phyloP scores from a whole-genome alignment of 495 filamentous ascomycete genomes.

The Usnea hakonensis region DNA sequence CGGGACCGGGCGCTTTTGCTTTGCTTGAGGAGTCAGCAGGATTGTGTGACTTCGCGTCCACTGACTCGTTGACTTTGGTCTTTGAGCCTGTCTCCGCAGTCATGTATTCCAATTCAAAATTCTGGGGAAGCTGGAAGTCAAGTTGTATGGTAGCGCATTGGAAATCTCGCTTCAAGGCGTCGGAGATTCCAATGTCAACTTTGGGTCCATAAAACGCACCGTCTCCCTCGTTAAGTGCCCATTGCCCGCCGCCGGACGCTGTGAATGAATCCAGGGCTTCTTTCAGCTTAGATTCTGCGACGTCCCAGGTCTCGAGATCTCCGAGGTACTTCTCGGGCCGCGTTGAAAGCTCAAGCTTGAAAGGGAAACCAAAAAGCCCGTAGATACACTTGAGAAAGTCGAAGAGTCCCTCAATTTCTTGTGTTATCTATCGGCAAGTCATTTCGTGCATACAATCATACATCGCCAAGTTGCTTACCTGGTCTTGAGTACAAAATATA shows the following conservation, averaged over 20 bases:
- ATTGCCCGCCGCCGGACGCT: slow-evolving; percentile 54
- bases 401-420: slow-evolving; percentile 80
- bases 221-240: slow-evolving; percentile 87
- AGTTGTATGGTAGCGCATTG: slow-evolving; percentile 97
- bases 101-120: slow-evolving; percentile 78
- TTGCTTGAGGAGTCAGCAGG: slow-evolving; percentile 26
- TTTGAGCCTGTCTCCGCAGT: slow-evolving; percentile 50
- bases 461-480: slow-evolving; percentile 34
- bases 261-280: slow-evolving; percentile 72
- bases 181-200: slow-evolving; percentile 87
- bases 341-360: slow-evolving; percentile 92
- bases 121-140: slow-evolving; percentile 85
- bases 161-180: slow-evolving; percentile 68
- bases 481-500: slow-evolving; percentile 79
- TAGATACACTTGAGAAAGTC: slow-evolving; percentile 81
- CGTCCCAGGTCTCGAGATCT: slow-evolving; percentile 77
- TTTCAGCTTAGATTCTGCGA: slow-evolving; percentile 71
- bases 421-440: slow-evolving; percentile 50
- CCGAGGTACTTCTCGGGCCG: slow-evolving; percentile 89
- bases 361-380: slow-evolving; percentile 86
- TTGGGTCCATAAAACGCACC: slow-evolving; percentile 97
- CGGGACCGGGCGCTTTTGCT: slow-evolving; percentile 49
- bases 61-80: slow-evolving; percentile 33
- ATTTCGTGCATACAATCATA: background rate
- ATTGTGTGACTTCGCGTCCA: slow-evolving; percentile 26